Evolutionary conservation across 305 asterid species (phyloP).

Genomic region (Fraxinus baroniana): DNA sequence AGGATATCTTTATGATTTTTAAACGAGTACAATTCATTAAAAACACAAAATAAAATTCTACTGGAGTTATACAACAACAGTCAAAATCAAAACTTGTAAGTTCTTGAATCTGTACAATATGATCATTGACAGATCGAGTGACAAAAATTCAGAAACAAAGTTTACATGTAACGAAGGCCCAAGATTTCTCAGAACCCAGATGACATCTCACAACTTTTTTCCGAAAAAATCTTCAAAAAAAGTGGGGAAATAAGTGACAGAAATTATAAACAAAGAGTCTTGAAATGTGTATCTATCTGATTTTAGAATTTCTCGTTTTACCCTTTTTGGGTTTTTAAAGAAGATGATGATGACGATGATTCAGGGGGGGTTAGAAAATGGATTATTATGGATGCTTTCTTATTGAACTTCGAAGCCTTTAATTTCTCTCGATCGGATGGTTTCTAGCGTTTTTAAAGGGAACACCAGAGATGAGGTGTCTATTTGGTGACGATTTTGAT

Average conservation of each 20-base stretch:
- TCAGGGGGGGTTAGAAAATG: conserved; percentile 19
- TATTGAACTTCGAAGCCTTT: conserved; percentile 9
- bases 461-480: not conserved
- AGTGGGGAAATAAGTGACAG: not conserved
- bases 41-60: conserved; percentile 35
- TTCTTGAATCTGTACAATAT: conserved; percentile 35
- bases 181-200: conserved; percentile 63
- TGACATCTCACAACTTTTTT: conserved; percentile 15
- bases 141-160: conserved; percentile 27
- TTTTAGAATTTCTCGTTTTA: conserved; percentile 11
- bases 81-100: conserved; percentile 15
- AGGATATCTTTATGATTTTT: conserved; percentile 35
- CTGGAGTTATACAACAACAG: conserved; percentile 28
- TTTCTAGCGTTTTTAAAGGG: not conserved
- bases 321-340: not conserved
- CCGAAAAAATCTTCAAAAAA: conserved; percentile 21
- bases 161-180: conserved; percentile 56
- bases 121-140: conserved; percentile 41
- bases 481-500: not conserved
- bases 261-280: conserved; percentile 19
- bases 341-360: conserved; percentile 24
- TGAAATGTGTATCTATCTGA: conserved; percentile 36
- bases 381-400: conserved; percentile 28
- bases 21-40: conserved; percentile 33
- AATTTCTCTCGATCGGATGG: not conserved